These are phyloP conservation scores for Populus euphratica DNA, from an alignment of 345 rosid genomes.

Conservation along the genomic window DNA sequence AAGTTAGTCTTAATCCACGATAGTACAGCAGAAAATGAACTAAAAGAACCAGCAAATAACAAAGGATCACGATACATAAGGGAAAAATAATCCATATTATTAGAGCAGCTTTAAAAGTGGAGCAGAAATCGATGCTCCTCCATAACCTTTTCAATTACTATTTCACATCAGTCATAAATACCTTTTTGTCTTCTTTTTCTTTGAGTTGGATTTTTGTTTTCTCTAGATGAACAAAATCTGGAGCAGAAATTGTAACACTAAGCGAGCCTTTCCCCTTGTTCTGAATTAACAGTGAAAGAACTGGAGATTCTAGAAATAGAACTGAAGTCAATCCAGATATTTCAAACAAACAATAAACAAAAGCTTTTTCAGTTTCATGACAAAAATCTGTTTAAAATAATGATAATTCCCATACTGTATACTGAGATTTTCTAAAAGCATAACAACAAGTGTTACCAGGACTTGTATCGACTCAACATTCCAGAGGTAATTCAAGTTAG, in stretches of 20 bases:
- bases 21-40: neutral
- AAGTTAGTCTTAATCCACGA: neutral
- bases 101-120: neutral
- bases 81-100: too few species aligned
- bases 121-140: neutral
- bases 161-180: constrained; percentile 12
- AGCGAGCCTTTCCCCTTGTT: constrained; percentile 56
- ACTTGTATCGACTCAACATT: neutral
- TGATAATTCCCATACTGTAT: neutral
- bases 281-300: constrained; percentile 62
- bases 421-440: neutral
- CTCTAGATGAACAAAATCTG: constrained; percentile 46
- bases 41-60: neutral
- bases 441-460: neutral
- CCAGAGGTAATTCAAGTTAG: neutral
- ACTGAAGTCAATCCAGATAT: constrained; percentile 11
- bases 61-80: neutral
- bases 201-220: constrained; percentile 44
- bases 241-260: constrained; percentile 52
- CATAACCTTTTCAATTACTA: constrained; percentile 5
- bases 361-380: neutral
- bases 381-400: neutral
- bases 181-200: constrained; percentile 50
- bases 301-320: constrained; percentile 56
- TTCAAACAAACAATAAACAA: neutral